Conservation (phyloP, 495 filamentous ascomycete species). For the Aspergillus bridgeri region DNA sequence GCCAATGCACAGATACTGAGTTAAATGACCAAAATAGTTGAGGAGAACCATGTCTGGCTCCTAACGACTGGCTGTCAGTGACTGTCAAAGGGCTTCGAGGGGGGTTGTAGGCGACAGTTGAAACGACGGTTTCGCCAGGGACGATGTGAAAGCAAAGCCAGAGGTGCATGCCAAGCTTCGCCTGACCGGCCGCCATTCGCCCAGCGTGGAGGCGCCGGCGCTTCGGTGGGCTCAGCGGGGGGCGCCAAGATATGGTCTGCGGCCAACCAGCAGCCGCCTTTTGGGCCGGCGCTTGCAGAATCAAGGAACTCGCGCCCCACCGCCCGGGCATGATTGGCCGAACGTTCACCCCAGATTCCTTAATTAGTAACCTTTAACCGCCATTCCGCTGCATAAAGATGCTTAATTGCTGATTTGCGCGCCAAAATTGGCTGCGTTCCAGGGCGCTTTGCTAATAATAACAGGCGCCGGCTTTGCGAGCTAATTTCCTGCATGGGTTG, state of each 20-base stretch:
- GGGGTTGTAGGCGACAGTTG: slow-evolving; percentile 12
- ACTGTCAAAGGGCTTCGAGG: not conserved
- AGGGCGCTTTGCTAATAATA: slow-evolving; percentile 8
- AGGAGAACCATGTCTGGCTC: not conserved
- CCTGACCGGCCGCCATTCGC: not conserved
- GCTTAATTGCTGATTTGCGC: slow-evolving; percentile 9
- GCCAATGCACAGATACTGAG: no score
- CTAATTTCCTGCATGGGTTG: not conserved
- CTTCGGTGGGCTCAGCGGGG: slow-evolving; percentile 3
- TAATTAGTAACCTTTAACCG: slow-evolving; percentile 30
- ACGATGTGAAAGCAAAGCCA: slow-evolving; percentile 7
- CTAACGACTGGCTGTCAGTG: slow-evolving; percentile 8
- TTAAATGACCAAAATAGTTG: no score
- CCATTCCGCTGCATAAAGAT: slow-evolving; percentile 3
- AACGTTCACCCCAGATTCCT: not conserved
- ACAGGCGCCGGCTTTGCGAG: not conserved
- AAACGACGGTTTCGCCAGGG: slow-evolving; percentile 7
- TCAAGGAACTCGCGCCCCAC: not conserved
- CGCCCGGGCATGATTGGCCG: not conserved
- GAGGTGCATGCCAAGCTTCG: slow-evolving; percentile 19
- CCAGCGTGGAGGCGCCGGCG: slow-evolving; percentile 9
- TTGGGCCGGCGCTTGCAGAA: slow-evolving; percentile 13
- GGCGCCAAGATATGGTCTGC: not conserved
- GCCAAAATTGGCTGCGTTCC: no score
- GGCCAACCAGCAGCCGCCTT: slow-evolving; percentile 9